Percentiles rank a stretch among this genome's conserved stretches.
Evolutionary conservation across 148 eudicot species (phyloP).

Genomic region (Agrostemma githago): DNA sequence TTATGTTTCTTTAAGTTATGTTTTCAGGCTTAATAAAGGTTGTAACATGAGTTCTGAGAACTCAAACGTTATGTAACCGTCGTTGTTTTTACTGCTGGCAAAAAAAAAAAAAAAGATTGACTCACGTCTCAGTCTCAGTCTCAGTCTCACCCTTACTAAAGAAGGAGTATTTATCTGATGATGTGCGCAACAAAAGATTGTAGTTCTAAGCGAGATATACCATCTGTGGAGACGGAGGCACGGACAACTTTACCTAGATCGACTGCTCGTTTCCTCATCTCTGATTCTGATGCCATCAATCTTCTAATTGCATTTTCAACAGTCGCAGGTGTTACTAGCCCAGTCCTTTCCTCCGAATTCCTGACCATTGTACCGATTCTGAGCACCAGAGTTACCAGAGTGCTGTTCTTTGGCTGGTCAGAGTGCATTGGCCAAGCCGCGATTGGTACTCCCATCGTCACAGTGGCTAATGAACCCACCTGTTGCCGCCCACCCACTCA

Average conservation of each 20-base stretch:
- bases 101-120: no score
- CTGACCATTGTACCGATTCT: conserved; percentile 32
- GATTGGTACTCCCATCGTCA: conserved; percentile 56
- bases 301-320: conserved; percentile 32
- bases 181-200: conserved; percentile 50
- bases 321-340: conserved; percentile 24
- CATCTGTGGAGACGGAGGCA: conserved; percentile 32
- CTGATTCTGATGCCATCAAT: conserved; percentile 40
- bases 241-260: conserved; percentile 27
- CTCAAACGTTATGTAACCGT: no score
- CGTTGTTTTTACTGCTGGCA: no score
- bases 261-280: conserved; percentile 36
- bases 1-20: no score
- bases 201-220: conserved; percentile 36
- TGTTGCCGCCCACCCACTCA: conserved; percentile 56
- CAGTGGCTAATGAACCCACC: conserved; percentile 66
- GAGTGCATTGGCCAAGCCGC: conserved; percentile 70
- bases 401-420: conserved; percentile 55
- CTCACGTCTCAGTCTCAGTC: neutral
- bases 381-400: conserved; percentile 32
- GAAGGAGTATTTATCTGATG: conserved; percentile 27
- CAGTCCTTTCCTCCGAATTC: conserved; percentile 33
- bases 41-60: no score
- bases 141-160: neutral
- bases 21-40: no score